Conservation (phyloP, 805 yeast genomes). For the Debaryomyces castellii region DNA sequence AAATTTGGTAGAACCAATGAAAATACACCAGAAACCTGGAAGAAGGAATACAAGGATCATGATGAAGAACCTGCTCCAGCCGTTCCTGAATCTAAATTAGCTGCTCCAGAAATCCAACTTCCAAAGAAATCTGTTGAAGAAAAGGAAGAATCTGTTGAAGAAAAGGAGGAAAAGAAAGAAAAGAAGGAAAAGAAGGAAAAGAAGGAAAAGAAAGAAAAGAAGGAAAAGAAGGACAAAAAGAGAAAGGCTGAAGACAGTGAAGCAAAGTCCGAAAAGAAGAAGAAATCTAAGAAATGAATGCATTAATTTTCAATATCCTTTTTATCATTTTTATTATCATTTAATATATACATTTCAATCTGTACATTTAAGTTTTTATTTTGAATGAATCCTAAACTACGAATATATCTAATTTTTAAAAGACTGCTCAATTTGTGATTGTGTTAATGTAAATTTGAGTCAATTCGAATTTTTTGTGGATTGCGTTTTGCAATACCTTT, state of each 20-base stretch:
- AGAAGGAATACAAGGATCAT: slow-evolving; percentile 74
- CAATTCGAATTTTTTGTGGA: slow-evolving; percentile 9
- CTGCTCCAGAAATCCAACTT: slow-evolving; percentile 43
- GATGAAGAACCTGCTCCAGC: slow-evolving; percentile 59
- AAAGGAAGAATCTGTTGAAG: slow-evolving; percentile 40
- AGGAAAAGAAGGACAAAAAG: slow-evolving; percentile 18
- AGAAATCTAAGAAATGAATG: slow-evolving; percentile 44
- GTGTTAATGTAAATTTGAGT: neutral
- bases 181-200: slow-evolving; percentile 61
- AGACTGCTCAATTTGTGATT: neutral
- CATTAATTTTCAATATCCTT: slow-evolving; percentile 5
- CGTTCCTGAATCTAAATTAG: slow-evolving; percentile 53
- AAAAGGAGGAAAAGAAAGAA: slow-evolving; percentile 51
- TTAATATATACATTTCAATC: slow-evolving; percentile 4
- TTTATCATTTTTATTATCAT: neutral
- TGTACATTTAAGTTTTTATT: slow-evolving; percentile 6
- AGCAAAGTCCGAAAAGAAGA: slow-evolving; percentile 49
- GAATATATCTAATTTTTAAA: neutral
- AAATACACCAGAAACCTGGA: slow-evolving; percentile 92
- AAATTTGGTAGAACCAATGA: slow-evolving; percentile 92
- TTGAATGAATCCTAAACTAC: neutral
- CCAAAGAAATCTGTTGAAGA: slow-evolving; percentile 53
- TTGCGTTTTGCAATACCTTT: slow-evolving; percentile 7
- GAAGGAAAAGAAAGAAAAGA: slow-evolving; percentile 57
- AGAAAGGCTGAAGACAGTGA: slow-evolving; percentile 30